Percentiles rank a stretch among this genome's conserved stretches.
Conservation (phyloP, 2,329 filamentous ascomycete genomes). For the Rutstroemia sp. region DNA sequence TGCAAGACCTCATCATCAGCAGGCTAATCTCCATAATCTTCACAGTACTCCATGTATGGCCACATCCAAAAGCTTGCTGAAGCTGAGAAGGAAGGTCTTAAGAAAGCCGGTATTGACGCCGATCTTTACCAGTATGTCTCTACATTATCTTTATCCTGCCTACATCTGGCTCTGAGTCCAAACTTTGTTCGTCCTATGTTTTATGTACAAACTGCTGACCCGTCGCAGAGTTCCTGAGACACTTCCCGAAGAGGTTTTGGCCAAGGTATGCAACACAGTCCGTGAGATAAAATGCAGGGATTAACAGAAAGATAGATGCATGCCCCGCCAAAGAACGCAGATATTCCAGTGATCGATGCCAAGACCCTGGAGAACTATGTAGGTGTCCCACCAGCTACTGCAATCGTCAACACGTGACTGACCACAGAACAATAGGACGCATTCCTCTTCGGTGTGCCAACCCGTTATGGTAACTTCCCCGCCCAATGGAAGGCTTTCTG, state of each 20-base stretch:
- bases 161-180: background rate
- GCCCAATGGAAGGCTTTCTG: slow-evolving; percentile 86
- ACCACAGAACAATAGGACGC: slow-evolving; percentile 47
- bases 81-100: slow-evolving; percentile 85
- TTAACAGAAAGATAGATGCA: slow-evolving; percentile 51
- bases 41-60: slow-evolving; percentile 87
- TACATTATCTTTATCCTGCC: background rate
- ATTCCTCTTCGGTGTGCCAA: slow-evolving; percentile 90
- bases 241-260: slow-evolving; percentile 71
- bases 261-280: slow-evolving; percentile 38
- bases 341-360: slow-evolving; percentile 56
- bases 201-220: background rate
- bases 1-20: background rate
- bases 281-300: too few relatives aligned
- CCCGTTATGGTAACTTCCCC: slow-evolving; percentile 94
- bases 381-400: background rate
- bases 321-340: slow-evolving; percentile 64
- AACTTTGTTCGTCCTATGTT: background rate
- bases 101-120: slow-evolving; percentile 73
- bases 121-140: slow-evolving; percentile 53
- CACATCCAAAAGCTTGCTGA: slow-evolving; percentile 79
- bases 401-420: background rate
- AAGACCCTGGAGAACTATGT: slow-evolving; percentile 56
- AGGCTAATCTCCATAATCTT: background rate
- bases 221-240: slow-evolving; percentile 64